These are phyloP conservation scores for Penicillium lividum DNA, from an alignment of 495 filamentous ascomycete genomes.

Conservation along the genomic window DNA sequence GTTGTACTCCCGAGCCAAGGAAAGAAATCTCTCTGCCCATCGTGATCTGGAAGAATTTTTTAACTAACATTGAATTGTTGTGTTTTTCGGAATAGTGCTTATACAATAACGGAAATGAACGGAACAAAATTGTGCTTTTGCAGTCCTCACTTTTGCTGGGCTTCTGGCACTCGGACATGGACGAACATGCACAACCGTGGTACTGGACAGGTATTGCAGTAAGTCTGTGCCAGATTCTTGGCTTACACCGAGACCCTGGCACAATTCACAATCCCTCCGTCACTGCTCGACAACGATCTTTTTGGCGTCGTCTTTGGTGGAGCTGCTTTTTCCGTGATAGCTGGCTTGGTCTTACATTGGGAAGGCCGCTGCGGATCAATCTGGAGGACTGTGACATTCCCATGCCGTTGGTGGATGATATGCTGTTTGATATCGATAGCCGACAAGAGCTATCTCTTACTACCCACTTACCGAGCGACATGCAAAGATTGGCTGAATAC, in stretches of 20 bases:
- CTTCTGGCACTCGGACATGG: slow-evolving; percentile 42
- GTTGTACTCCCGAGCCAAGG: slow-evolving; percentile 42
- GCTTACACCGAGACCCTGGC: slow-evolving; percentile 33
- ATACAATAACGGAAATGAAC: slow-evolving; percentile 35
- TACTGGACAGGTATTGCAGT: slow-evolving; percentile 41
- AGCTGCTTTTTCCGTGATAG: slow-evolving; percentile 40
- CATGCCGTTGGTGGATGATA: slow-evolving; percentile 27
- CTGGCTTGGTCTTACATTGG: slow-evolving; percentile 40
- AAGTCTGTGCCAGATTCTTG: slow-evolving; percentile 34
- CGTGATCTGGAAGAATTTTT: too few relatives aligned
- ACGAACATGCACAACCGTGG: slow-evolving; percentile 39
- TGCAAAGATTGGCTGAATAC: slow-evolving; percentile 24
- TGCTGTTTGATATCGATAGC: slow-evolving; percentile 29
- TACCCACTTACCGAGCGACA: slow-evolving; percentile 25
- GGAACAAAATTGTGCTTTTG: slow-evolving; percentile 37
- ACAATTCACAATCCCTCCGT: slow-evolving; percentile 20
- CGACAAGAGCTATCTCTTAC: slow-evolving; percentile 8
- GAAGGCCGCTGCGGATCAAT: slow-evolving; percentile 38
- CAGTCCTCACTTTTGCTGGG: slow-evolving; percentile 41
- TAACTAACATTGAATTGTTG: too few relatives aligned
- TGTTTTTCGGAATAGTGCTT: slow-evolving; percentile 29
- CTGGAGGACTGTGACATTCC: slow-evolving; percentile 36
- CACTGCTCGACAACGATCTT: slow-evolving; percentile 26
- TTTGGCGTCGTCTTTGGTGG: slow-evolving; percentile 46
- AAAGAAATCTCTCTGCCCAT: slow-evolving; percentile 4